phyloP scores from a whole-genome alignment of 164 flowering plant species.

The Aristolochia fimbriata region DNA sequence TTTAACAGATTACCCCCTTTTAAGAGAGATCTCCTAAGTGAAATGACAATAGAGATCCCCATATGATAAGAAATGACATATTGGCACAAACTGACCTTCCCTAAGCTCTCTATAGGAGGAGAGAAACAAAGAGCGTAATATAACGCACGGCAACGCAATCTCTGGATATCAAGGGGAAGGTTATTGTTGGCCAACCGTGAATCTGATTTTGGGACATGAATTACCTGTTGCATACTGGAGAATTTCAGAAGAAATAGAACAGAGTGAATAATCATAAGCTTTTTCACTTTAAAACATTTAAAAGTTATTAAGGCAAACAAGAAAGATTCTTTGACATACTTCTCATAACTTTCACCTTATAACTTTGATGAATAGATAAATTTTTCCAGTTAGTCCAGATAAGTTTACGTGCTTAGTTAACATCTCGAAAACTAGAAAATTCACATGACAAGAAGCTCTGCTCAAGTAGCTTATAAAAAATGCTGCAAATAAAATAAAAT shows the following conservation, averaged over 20 bases:
- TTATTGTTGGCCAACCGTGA: conserved; percentile 90
- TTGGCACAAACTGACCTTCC: conserved; percentile 45
- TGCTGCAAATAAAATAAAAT: too few species aligned
- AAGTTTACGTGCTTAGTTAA: too few species aligned
- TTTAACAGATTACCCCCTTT: conserved; percentile 53
- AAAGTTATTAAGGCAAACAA: too few species aligned
- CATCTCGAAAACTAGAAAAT: too few species aligned
- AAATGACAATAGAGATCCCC: conserved; percentile 2
- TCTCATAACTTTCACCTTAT: too few species aligned
- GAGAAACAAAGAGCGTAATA: conserved; percentile 85
- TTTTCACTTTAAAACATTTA: too few species aligned
- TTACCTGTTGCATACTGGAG: conserved; percentile 36
- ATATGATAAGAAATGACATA: background rate
- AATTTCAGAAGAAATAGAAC: conserved; percentile 2
- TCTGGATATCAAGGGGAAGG: conserved; percentile 87
- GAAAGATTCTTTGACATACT: too few species aligned
- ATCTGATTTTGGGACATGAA: conserved; percentile 94
- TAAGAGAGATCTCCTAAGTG: conserved; percentile 54
- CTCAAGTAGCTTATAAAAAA: too few species aligned
- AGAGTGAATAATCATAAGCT: background rate
- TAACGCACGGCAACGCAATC: conserved; percentile 85
- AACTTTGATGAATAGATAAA: too few species aligned
- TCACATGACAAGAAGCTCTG: too few species aligned
- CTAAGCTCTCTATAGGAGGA: conserved; percentile 71
- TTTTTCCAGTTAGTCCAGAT: too few species aligned